Base-by-base conservation (phyloP, 768 basidiomycete genomes). In the Amanita jacksonii region DNA sequence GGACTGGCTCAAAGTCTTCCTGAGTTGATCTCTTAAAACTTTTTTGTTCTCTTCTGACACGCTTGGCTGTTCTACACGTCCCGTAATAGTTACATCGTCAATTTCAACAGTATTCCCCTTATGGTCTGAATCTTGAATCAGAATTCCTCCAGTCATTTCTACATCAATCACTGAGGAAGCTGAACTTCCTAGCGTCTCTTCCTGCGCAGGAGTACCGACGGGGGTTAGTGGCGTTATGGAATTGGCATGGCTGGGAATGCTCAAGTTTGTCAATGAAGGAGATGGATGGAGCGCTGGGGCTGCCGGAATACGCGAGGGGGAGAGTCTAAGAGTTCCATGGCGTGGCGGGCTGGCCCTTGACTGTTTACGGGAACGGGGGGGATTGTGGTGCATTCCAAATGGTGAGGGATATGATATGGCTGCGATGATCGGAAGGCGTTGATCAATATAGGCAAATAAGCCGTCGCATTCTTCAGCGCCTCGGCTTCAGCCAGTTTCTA, bases 91-190 rank as follows among this genome's bases (percentile, higher is more conserved):
- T 9, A 62, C 65, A 45, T 76, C 69, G 51, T 84, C 84, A 42
- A 63, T 68, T 30, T 73, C 72, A 10, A 66, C 65, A 9, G 69
- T 64, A 25, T 78, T 79, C 16, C 67, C 68, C 45, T 84, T 81
- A 22, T 68, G 68, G 32, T 85, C 83, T 32, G 72, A 71, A 56
- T 86, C 85, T 52, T 79, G 77, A 35, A 87, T 68, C 32, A 87
- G 64, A 42, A 87, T 79, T 7, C 81, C 79, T 51, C 85, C 83
- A 41, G 66, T 68, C 46, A 77, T 61, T 50, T 83, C 79, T 61
- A 84, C 56, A 54, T 81, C 77, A 52, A 76, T 65, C 15, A 83
- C 69, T 28, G 85, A 87, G 36, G 82, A 85, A 27, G 82, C 74
- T 16, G 81, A 78, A 57, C 79, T 82, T 54, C 78, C 73, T 34